Evolutionary conservation across 2,329 filamentous ascomycete genomes (phyloP), one percentile per base, ranked within the genome.

Genomic region (Sporothrix pallida): DNA sequence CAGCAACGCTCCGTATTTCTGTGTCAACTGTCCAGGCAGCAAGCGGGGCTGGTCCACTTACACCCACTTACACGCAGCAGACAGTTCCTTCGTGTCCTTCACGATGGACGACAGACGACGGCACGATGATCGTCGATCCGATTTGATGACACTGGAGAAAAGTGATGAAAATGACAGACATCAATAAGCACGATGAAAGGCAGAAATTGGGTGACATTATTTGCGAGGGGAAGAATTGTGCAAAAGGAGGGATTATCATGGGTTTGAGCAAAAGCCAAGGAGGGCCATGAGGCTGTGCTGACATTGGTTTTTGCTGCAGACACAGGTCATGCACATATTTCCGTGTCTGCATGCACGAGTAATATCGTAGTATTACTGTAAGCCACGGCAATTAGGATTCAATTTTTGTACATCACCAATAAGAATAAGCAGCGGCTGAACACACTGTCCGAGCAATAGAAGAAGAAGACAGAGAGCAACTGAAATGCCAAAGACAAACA

Each of bases 391-490:
- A 20, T n/a, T 13, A 42, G 17, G 12, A 37, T 37, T 37, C 4
- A 37, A 6, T 37, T 56, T 7, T 12, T 65, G 60, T 65, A 13
- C 37, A 46, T 15, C 37, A 23, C 42, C 60, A 46, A 46, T 46
- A 65, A 65, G 56, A 37, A 31, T 31, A 60, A 60, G 56, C 23
- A 31, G 15, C 60, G 60, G 60, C 37, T 63, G 60, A 63, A 63
- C 60, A 37, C 20, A 31, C n/a, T 15, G n/a, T n/a, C 60, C 60
- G 60, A 63, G 31, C 31, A 44, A 12, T 23, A 26, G 8, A 31
- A 56, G 52, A 2, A 56, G 20, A 20, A 12, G 31, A 31, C 31
- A 31, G 31, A 23, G n/a, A n/a, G 12, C 46, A 50, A 50, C 31
- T 2, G 5, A 31, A 31, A 5, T 2, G 2, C 31, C 2, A 31